Evolutionary conservation across 1,284 basidiomycete species (phyloP).

Genomic region (Ustilago loliicola): DNA sequence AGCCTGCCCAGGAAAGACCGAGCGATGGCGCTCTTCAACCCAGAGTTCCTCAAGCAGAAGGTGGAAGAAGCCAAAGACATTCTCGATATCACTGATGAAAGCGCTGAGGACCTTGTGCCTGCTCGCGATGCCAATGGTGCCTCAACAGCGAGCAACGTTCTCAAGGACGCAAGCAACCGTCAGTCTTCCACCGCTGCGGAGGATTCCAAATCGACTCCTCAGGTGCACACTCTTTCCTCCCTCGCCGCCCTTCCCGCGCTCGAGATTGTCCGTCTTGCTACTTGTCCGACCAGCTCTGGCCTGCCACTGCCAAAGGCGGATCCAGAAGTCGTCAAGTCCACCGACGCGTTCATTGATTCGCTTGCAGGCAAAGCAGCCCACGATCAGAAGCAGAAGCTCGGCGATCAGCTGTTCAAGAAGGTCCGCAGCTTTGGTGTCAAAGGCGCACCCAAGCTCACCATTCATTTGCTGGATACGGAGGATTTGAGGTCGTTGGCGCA

Average conservation of each 20-base stretch:
- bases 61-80: conserved; percentile 85
- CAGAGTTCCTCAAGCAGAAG: conserved; percentile 82
- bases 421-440: conserved; percentile 84
- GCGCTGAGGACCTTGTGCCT: conserved; percentile 27
- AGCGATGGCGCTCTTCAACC: conserved; percentile 88
- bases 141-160: conserved; percentile 3
- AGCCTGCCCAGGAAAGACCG: conserved; percentile 87
- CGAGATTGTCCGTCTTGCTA: conserved; percentile 77
- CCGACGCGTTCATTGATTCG: conserved; percentile 82
- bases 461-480: conserved; percentile 83
- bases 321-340: conserved; percentile 77
- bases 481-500: conserved; percentile 85
- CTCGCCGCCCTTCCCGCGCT: conserved; percentile 78
- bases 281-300: conserved; percentile 71
- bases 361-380: conserved; percentile 77
- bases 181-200: conserved; percentile 29
- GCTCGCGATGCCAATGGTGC: too few species aligned
- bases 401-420: conserved; percentile 76
- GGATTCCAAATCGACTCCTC: conserved; percentile 1
- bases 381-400: conserved; percentile 79
- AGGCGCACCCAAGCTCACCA: conserved; percentile 75
- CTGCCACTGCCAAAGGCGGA: conserved; percentile 81
- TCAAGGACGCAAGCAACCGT: conserved; percentile 40
- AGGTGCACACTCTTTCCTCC: conserved; percentile 68
- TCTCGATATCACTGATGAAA: conserved; percentile 71